These are phyloP conservation scores for Harrya chromipes DNA, from an alignment of 768 basidiomycete genomes.

Conservation along the genomic window DNA sequence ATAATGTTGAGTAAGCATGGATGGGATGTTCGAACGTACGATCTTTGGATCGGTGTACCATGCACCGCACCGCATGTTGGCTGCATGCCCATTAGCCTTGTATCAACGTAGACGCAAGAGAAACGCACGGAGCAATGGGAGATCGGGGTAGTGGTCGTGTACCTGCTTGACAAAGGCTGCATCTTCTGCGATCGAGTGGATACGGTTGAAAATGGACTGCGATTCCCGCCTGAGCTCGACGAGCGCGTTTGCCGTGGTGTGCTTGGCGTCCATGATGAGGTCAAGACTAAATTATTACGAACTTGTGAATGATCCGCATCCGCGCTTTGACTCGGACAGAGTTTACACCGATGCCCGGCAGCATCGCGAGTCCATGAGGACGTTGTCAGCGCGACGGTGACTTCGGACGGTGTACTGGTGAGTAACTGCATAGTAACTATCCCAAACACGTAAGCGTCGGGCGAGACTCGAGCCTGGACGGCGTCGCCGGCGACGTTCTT, in stretches of 20 bases:
- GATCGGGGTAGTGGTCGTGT: conserved; percentile 40
- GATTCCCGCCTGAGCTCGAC: conserved; percentile 63
- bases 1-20: not conserved
- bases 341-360: too few species aligned
- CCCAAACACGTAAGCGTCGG: conserved; percentile 5
- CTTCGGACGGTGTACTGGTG: too few species aligned
- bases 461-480: too few species aligned
- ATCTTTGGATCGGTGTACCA: conserved; percentile 85
- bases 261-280: not conserved
- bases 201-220: conserved; percentile 77
- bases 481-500: not conserved
- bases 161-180: conserved; percentile 63
- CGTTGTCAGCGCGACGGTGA: conserved; percentile 12
- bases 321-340: too few species aligned
- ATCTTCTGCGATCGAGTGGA: conserved; percentile 85
- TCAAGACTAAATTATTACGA: too few species aligned
- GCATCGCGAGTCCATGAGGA: not conserved
- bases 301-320: too few species aligned
- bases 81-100: conserved; percentile 36
- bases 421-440: not conserved
- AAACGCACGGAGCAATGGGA: conserved; percentile 57
- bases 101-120: not conserved
- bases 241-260: conserved; percentile 29
- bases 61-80: conserved; percentile 90
- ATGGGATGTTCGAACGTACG: conserved; percentile 33